Evolutionary conservation across 2,329 filamentous ascomycete species (phyloP).

Genomic region (Aspergillus sp.): DNA sequence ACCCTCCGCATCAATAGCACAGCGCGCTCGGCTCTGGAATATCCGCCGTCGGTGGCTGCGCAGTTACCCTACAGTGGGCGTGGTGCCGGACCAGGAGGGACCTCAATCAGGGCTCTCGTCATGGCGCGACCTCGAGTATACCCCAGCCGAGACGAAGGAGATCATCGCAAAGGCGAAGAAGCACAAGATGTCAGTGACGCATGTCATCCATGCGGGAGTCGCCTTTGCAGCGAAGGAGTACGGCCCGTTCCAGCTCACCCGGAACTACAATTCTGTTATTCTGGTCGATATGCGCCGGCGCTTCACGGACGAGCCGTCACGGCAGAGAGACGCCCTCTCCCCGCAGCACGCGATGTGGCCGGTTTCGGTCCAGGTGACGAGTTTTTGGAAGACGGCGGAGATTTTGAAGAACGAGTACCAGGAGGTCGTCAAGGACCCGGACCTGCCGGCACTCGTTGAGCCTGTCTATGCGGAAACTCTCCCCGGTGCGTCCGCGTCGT

Average conservation of each 20-base stretch:
- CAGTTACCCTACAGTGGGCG: neutral
- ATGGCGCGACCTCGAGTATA: neutral
- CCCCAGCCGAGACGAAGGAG: neutral
- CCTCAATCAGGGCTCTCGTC: neutral
- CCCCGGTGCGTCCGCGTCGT: neutral
- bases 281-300: neutral
- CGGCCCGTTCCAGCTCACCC: neutral
- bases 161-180: neutral
- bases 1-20: neutral
- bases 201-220: neutral
- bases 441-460: neutral
- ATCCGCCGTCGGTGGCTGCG: neutral
- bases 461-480: neutral
- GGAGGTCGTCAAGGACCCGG: neutral
- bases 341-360: neutral
- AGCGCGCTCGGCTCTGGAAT: neutral
- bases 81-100: neutral
- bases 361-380: neutral
- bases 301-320: neutral
- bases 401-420: neutral
- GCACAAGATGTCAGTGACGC: neutral
- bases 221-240: neutral
- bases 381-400: neutral
- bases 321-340: neutral
- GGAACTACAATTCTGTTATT: neutral